phyloP scores from a whole-genome alignment of 768 basidiomycete species.

The Suillus americanus region DNA sequence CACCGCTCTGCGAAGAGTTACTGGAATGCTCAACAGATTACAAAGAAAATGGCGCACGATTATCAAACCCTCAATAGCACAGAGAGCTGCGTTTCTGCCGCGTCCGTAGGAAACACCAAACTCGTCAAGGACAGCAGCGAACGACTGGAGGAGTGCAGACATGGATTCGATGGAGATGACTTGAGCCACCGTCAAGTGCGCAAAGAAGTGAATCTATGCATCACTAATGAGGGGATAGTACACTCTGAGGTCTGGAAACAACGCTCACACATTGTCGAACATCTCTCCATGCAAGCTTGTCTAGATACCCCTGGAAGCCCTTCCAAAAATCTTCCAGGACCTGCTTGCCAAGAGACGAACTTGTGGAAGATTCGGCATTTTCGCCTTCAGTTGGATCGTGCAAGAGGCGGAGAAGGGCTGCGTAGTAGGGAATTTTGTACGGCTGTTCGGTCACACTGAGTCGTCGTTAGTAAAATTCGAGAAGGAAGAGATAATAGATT shows the following conservation, averaged over 20 bases:
- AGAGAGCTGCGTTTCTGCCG: conserved; percentile 76
- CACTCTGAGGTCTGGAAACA: neutral
- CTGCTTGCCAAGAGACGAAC: conserved; percentile 58
- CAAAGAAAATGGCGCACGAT: conserved; percentile 45
- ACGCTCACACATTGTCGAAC: conserved; percentile 79
- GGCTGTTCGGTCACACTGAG: conserved; percentile 86
- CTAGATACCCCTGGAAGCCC: conserved; percentile 85
- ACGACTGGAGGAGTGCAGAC: conserved; percentile 77
- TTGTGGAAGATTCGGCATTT: conserved; percentile 28
- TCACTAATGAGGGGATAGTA: conserved; percentile 7
- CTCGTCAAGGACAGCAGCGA: conserved; percentile 84
- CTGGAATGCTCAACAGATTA: neutral
- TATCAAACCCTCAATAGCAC: conserved; percentile 80
- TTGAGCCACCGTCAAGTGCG: conserved; percentile 76
- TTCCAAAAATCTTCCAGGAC: conserved; percentile 89
- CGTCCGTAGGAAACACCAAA: conserved; percentile 86
- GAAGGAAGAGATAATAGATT: neutral
- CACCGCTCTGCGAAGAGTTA: conserved; percentile 54
- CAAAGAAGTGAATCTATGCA: conserved; percentile 87
- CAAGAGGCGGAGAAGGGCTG: conserved; percentile 72
- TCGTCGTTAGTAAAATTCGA: conserved; percentile 10
- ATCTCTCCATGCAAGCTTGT: conserved; percentile 89
- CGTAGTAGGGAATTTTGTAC: conserved; percentile 90
- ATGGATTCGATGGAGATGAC: conserved; percentile 79
- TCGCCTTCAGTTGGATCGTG: conserved; percentile 47